Base-by-base conservation (phyloP, 1,284 basidiomycete species). In the Puccinia triticina region DNA sequence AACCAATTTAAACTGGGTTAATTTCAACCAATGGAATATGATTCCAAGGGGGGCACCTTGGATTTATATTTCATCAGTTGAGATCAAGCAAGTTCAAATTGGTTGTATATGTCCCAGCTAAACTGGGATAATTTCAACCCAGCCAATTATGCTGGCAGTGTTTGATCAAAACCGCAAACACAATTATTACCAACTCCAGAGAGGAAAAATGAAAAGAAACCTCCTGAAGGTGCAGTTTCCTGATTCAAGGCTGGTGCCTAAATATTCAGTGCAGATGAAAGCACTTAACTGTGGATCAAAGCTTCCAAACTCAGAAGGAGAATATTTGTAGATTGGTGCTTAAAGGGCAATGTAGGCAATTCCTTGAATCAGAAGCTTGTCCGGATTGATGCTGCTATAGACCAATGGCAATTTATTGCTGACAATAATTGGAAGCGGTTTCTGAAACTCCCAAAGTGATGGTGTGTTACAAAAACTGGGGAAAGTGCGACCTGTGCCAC, bases 231-330 rank as follows among this genome's bases (percentile, higher is more conserved):
- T 23, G 14, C 23, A 29, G 4, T 84, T 53, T 23, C 86, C 88
- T 77, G 86, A 85, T 76, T 55, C 21, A 26, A 79, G 77, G 46
- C 43, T 29, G 21, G 77, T 79, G 34, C 86, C 86, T 18, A 87
- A 57, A 46, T 85, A 85, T 74, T 86, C 85, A 78, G 85, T 85
- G 12, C 86, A 86, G 10, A 85, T 81, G 66, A 87, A 86, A 12
- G 85, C 85, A 14, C 84, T 82, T 4, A 87, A 82, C 29, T 77
- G 83, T 21, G 85, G 87, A 34, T 88, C 87, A 88, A 88, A 90
- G 0, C 87, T 86, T 14, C 89, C 89, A 77, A 89, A 89, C 84
- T 89, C 89, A 80, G 85, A 88, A 0, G 88, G 88, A 1, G 86
- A 89, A 78, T 88, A 88, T 83, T 90, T 89, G 85, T 87, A 89